Conservation (phyloP, 2,329 filamentous ascomycete species). For the Cytospora schulzeri region DNA sequence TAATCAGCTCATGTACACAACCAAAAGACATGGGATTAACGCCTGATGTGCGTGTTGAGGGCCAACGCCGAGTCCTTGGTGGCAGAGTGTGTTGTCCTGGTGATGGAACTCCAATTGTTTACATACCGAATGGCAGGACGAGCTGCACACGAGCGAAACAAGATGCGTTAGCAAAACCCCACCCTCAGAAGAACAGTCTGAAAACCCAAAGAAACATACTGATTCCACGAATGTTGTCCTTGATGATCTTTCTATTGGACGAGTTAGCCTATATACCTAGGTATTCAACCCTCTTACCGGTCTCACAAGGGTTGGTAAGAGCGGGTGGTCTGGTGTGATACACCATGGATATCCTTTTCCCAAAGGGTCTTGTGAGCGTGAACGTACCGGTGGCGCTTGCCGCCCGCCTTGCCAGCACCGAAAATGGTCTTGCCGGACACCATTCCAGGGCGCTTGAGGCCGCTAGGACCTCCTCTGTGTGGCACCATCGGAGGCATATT, state of each 20-base stretch:
- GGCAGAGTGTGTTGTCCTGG: neutral
- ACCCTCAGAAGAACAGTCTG: neutral
- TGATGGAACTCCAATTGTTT: conserved; percentile 7
- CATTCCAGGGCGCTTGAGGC: conserved; percentile 24
- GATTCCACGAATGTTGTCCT: conserved; percentile 52
- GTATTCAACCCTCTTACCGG: neutral
- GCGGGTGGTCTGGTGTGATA: neutral
- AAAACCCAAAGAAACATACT: conserved; percentile 47
- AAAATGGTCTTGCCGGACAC: conserved; percentile 31
- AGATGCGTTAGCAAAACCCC: conserved; percentile 6
- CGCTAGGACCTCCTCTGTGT: conserved; percentile 37
- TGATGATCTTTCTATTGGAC: conserved; percentile 47
- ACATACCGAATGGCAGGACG: conserved; percentile 28
- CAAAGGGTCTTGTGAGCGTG: neutral
- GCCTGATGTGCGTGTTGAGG: neutral
- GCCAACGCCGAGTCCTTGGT: neutral
- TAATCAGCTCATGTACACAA: conserved; percentile 1
- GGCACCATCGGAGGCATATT: conserved; percentile 35
- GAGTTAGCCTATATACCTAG: neutral
- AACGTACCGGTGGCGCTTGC: conserved; percentile 36
- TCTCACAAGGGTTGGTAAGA: neutral
- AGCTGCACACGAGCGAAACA: conserved; percentile 9
- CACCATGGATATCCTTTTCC: neutral
- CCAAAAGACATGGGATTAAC: neutral
- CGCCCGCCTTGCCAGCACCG: conserved; percentile 29